Base-by-base conservation (phyloP, 2,329 filamentous ascomycete species). In the Bipolaris bicolor region DNA sequence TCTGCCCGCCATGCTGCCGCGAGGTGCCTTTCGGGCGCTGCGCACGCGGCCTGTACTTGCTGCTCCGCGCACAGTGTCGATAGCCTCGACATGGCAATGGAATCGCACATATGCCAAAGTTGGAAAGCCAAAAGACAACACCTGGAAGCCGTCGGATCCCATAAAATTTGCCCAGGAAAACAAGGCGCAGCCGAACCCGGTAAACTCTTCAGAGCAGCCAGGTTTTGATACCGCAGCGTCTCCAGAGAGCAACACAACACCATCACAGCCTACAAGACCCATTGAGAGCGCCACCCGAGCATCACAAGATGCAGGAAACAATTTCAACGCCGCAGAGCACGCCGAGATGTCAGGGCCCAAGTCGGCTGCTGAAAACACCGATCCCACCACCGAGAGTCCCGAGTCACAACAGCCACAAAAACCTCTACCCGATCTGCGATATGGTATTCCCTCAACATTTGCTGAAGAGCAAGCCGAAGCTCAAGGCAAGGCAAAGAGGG, bases 381-480 rank as follows among this genome's bases (percentile, higher is more conserved):
- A 75, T 37, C 65, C 78, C 57, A 68, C 74, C 48, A 68, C 78
- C 52, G 77, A 80, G 41, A 77, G 80, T 49, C 52, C 63, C 37
- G 58, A 63, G 37, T 40, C 57, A 49, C 77, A 83, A 65, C 81
- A 86, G 22, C 82, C 85, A 50, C 74, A 71, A 15, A 84, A 88
- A 69, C 88, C 91, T 51, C 85, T 97, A 11, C 94, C 94, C 51
- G 93, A 98, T 74, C 83, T 98, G 43, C 95, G 92, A n/a, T 89
- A 94, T 71, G 94, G 94, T 63, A 96, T 98, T 61, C 94, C 94
- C 0, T 97, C 93, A 1, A 97, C 93, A 1, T 84, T 97, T 53
- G 90, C 89, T 55, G 88, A 88, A 58, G 94, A 97, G 78, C 85
- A 59, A 9, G 52, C 80, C 52, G 77, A 75, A 53, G 73, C 73